Percentiles rank a stretch among this genome's conserved stretches.
phyloP scores from a whole-genome alignment of 257 asterid genomes.

The Petunia secreta region DNA sequence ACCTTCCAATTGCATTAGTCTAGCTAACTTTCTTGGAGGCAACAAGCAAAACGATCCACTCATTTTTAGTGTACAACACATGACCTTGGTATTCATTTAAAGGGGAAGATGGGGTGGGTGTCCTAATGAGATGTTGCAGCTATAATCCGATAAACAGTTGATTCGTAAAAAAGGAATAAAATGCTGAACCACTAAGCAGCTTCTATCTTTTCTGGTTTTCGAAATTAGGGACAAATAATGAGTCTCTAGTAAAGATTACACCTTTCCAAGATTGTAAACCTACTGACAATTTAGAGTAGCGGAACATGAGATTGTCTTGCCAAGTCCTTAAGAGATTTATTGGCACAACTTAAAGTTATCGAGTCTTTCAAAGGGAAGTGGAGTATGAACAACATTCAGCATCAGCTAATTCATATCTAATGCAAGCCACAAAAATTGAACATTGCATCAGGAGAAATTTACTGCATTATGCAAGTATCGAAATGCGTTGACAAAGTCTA shows the following conservation, averaged over 20 bases:
- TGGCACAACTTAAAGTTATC: background rate
- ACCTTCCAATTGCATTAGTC: background rate
- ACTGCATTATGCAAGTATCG: constrained; percentile 2
- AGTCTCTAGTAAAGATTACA: background rate
- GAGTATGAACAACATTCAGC: background rate
- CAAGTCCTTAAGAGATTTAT: background rate
- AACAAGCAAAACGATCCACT: background rate
- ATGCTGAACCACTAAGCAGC: background rate
- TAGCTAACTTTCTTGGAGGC: background rate
- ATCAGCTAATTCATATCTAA: background rate
- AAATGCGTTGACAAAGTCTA: background rate
- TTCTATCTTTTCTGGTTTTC: constrained; percentile 2
- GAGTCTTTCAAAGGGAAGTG: background rate
- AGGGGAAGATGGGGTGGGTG: constrained; percentile 3
- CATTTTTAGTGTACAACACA: constrained; percentile 1
- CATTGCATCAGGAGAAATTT: background rate
- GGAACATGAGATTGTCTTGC: background rate
- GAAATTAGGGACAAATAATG: background rate
- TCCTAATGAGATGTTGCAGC: background rate
- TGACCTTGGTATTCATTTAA: background rate
- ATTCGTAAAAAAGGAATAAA: constrained; percentile 2
- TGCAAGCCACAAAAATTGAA: background rate
- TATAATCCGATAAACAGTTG: background rate
- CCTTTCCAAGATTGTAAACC: background rate
- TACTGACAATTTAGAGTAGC: background rate